Percentiles rank a stretch among this genome's conserved stretches.
phyloP scores from a whole-genome alignment of 148 eudicot genomes.

The Rhododendron kiyosumense region DNA sequence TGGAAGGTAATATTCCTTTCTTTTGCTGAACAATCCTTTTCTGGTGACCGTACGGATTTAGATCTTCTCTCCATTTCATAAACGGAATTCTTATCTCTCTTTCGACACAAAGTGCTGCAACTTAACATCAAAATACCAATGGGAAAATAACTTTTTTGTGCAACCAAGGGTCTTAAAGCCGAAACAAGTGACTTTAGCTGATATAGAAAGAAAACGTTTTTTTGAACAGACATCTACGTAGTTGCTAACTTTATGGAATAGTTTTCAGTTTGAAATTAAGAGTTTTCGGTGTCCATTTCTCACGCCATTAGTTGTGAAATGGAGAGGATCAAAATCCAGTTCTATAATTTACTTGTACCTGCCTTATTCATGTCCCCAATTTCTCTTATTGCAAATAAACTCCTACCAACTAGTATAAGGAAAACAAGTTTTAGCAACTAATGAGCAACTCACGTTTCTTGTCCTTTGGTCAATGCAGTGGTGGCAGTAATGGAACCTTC shows the following conservation, averaged over 20 bases:
- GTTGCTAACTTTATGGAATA: neutral
- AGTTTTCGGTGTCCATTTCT: neutral
- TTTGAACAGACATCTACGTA: neutral
- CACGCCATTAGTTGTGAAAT: neutral
- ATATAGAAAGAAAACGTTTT: neutral
- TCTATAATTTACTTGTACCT: neutral
- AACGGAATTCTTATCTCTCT: neutral
- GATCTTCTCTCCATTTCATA: neutral
- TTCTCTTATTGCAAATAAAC: neutral
- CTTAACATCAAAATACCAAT: neutral
- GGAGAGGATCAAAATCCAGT: neutral
- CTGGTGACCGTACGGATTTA: neutral
- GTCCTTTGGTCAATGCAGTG: conserved; percentile 8
- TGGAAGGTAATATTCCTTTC: conserved; percentile 27
- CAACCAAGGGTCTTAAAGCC: neutral
- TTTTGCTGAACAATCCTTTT: neutral
- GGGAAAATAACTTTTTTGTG: neutral
- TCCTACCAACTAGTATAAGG: neutral
- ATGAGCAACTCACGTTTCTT: neutral
- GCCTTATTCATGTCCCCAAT: neutral
- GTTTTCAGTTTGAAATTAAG: neutral
- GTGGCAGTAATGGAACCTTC: conserved; percentile 36
- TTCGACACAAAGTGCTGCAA: neutral
- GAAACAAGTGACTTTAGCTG: neutral
- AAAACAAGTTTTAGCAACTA: neutral